phyloP scores from a whole-genome alignment of 2,329 filamentous ascomycete species.

The Lanzia echinophila region DNA sequence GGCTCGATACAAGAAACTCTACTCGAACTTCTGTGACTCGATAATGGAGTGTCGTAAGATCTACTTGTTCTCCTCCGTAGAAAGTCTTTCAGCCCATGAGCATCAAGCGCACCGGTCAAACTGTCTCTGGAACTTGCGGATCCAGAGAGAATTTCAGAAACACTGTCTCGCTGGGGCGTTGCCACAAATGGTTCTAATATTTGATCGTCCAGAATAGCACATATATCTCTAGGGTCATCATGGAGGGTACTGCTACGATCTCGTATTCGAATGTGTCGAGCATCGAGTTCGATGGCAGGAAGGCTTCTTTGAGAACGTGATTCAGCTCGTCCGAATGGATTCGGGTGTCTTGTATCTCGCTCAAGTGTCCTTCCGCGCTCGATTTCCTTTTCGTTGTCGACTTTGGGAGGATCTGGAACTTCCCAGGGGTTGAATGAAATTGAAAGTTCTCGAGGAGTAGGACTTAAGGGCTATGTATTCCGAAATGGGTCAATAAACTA shows the following conservation, averaged over 20 bases:
- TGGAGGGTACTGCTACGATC: constrained; percentile 27
- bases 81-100: not conserved
- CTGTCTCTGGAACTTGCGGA: not conserved
- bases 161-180: constrained; percentile 16
- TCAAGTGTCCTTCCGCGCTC: constrained; percentile 22
- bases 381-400: constrained; percentile 14
- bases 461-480: too few species aligned
- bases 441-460: too few species aligned
- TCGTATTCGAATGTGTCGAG: constrained; percentile 18
- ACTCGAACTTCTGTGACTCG: too few species aligned
- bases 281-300: constrained; percentile 23
- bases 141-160: constrained; percentile 22
- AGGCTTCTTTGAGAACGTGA: constrained; percentile 19
- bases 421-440: constrained; percentile 7
- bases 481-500: not conserved
- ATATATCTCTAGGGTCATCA: constrained; percentile 24
- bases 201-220: constrained; percentile 25
- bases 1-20: not conserved
- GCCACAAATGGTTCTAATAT: constrained; percentile 27
- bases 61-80: not conserved
- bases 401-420: not conserved
- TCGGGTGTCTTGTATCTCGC: constrained; percentile 15
- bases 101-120: not conserved
- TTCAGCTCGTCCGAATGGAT: constrained; percentile 25
- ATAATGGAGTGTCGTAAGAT: not conserved